A percentile compares a stretch with the other conserved stretches of the same genome.
Evolutionary conservation across 2,329 filamentous ascomycete genomes (phyloP).

Genomic region (Leptographium radiaticola): DNA sequence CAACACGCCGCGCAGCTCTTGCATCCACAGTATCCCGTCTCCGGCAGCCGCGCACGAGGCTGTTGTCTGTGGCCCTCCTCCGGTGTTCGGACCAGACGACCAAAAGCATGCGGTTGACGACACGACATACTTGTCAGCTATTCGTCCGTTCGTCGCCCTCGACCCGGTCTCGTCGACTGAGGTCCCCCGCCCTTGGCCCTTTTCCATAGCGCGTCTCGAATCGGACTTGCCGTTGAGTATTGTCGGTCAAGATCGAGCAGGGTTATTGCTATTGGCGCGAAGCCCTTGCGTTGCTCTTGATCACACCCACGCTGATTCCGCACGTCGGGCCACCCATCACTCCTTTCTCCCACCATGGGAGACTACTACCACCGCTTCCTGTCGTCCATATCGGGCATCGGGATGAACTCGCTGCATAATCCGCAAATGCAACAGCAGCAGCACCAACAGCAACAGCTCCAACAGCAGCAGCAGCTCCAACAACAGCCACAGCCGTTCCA

Average conservation of each 20-base stretch:
- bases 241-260: neutral
- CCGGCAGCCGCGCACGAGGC: too few relatives aligned
- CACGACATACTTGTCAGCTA: neutral
- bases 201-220: neutral
- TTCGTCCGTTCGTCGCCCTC: neutral
- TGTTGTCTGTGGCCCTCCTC: too few relatives aligned
- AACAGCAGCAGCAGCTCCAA: neutral
- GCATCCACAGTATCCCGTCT: too few relatives aligned
- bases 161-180: too few relatives aligned
- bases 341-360: slow-evolving; percentile 26
- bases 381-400: slow-evolving; percentile 35
- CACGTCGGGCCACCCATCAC: too few relatives aligned
- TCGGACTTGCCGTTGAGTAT: neutral
- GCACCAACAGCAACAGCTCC: neutral
- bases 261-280: neutral
- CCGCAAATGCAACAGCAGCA: neutral
- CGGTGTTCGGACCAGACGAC: too few relatives aligned
- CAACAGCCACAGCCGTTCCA: slow-evolving; percentile 2
- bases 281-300: neutral
- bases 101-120: neutral
- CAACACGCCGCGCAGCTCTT: too few relatives aligned
- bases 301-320: neutral
- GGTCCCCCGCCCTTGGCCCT: too few relatives aligned
- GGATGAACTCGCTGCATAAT: slow-evolving; percentile 8
- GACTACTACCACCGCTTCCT: slow-evolving; percentile 45